A percentile compares a stretch with the other conserved stretches of the same genome.
Conservation (phyloP, 1,139 yeast species). For the Scheffersomyces lignicola region DNA sequence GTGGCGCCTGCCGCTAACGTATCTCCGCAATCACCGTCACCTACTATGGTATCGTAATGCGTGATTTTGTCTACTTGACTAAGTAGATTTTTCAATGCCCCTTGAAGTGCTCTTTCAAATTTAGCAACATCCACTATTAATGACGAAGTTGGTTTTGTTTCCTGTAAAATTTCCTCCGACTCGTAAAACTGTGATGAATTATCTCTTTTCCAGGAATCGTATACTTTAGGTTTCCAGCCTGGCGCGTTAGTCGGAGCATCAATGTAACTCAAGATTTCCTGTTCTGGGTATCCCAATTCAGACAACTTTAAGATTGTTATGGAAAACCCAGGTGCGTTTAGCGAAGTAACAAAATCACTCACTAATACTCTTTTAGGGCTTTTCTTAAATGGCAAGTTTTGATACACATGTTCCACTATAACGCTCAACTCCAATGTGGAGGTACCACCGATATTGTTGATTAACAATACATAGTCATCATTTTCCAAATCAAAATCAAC, state of each 20-base stretch:
- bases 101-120: constrained; percentile 38
- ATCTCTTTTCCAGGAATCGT: constrained; percentile 25
- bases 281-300: constrained; percentile 35
- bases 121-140: constrained; percentile 42
- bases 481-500: constrained; percentile 54
- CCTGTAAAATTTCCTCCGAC: constrained; percentile 20
- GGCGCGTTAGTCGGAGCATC: constrained; percentile 77
- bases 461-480: constrained; percentile 68
- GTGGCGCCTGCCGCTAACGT: constrained; percentile 82
- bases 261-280: constrained; percentile 46
- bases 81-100: constrained; percentile 52
- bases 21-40: constrained; percentile 97
- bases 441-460: constrained; percentile 86
- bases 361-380: constrained; percentile 65
- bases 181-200: constrained; percentile 18
- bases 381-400: constrained; percentile 48
- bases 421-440: constrained; percentile 74
- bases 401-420: constrained; percentile 51
- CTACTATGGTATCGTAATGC: constrained; percentile 82
- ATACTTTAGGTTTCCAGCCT: constrained; percentile 67
- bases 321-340: constrained; percentile 90
- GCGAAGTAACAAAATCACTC: constrained; percentile 80
- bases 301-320: constrained; percentile 72
- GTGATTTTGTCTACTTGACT: constrained; percentile 79
- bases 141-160: constrained; percentile 24